phyloP scores from a whole-genome alignment of 1,284 basidiomycete species.

The Trichosporon asahii region DNA sequence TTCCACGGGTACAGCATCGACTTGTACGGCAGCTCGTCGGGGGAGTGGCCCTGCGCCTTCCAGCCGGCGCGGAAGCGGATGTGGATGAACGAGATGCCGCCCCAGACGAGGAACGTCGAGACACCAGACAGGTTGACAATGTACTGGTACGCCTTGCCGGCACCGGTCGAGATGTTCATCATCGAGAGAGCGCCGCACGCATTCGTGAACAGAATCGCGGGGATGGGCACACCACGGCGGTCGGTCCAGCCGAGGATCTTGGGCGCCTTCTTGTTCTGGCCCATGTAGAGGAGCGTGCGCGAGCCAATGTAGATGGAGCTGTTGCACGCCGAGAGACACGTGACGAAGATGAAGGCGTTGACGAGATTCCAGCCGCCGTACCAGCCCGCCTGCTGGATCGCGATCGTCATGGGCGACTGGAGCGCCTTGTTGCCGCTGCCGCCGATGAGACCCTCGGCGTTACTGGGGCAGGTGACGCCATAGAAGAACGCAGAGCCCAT shows the following conservation, averaged over 20 bases:
- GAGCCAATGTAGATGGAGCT: constrained; percentile 47
- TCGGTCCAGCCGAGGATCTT: constrained; percentile 46
- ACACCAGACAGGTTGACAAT: constrained; percentile 36
- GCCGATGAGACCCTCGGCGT: constrained; percentile 59
- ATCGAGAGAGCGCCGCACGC: constrained; percentile 48
- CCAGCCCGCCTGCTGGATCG: constrained; percentile 64
- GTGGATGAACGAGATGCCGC: constrained; percentile 31
- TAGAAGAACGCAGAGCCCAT: constrained; percentile 62
- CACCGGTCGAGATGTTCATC: constrained; percentile 39
- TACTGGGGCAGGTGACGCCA: constrained; percentile 71
- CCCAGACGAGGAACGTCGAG: constrained; percentile 34
- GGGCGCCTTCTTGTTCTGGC: constrained; percentile 44
- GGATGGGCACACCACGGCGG: constrained; percentile 50
- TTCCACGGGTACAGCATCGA: constrained; percentile 24
- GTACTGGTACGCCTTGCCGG: constrained; percentile 34
- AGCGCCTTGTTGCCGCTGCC: constrained; percentile 58
- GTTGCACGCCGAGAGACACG: constrained; percentile 48
- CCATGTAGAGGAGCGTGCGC: constrained; percentile 41
- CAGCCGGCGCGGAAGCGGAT: constrained; percentile 54
- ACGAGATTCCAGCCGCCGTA: constrained; percentile 64
- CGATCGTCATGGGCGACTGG: constrained; percentile 80
- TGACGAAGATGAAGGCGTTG: constrained; percentile 64
- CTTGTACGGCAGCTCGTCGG: constrained; percentile 53
- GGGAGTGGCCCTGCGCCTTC: constrained; percentile 45
- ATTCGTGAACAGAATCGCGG: constrained; percentile 44